phyloP scores from a whole-genome alignment of 2,329 filamentous ascomycete genomes.

The Botrytis sinoallii region DNA sequence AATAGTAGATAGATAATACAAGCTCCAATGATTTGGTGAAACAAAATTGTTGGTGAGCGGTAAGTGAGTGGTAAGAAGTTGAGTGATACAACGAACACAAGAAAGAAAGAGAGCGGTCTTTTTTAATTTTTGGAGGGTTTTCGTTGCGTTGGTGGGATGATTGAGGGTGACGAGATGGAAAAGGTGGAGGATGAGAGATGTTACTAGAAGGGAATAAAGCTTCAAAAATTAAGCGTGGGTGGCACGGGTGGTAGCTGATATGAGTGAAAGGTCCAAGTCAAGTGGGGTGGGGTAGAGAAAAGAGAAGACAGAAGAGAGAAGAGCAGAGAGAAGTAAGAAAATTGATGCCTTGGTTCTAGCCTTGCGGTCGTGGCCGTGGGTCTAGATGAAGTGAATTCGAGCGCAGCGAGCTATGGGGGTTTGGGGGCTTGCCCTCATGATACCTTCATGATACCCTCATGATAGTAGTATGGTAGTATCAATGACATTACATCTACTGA shows the following conservation, averaged over 20 bases:
- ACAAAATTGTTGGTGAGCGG: not conserved
- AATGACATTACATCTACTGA: too few relatives aligned
- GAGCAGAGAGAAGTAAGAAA: not conserved
- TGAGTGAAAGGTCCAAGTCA: not conserved
- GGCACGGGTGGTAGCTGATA: not conserved
- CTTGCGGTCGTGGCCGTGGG: not conserved
- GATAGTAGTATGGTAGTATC: not conserved
- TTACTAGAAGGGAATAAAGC: not conserved
- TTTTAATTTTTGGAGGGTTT: not conserved
- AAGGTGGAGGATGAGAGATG: constrained; percentile 8
- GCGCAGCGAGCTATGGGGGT: not conserved
- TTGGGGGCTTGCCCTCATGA: not conserved
- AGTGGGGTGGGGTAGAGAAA: not conserved
- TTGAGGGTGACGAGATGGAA: constrained; percentile 1
- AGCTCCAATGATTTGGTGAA: not conserved
- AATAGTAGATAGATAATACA: constrained; percentile 7
- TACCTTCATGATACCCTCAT: too few relatives aligned
- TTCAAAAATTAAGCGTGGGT: constrained; percentile 3
- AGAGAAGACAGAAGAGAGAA: not conserved
- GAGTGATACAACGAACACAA: constrained; percentile 3
- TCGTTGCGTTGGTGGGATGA: constrained; percentile 2
- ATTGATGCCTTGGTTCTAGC: not conserved
- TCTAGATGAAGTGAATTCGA: not conserved
- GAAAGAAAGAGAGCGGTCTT: not conserved
- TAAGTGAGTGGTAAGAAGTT: not conserved